Evolutionary conservation across 306 rosid species (phyloP), one percentile per base, ranked within the genome.

Genomic region (Quercus engelmannii): DNA sequence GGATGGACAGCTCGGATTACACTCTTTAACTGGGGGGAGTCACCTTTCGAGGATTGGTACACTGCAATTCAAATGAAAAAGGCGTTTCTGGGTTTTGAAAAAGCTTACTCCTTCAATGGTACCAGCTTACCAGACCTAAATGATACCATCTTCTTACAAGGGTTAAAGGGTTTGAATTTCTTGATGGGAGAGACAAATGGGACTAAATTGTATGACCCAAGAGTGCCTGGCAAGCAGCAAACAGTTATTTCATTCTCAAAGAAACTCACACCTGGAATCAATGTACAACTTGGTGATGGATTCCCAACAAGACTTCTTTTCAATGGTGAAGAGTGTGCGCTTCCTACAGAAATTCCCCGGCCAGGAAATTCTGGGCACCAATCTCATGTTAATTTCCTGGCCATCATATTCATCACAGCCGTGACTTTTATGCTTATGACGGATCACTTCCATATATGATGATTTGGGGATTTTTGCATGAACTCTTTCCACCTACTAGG

Each of bases 1-100:
- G 97, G 97, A 12, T 94, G 98, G 98, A 89, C 97, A 0, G 97
- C 98, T 0, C 88, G 97, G 81, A 85, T 94, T 18, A 92, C 98
- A 0, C 78, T 94, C 15, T 92, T 94, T 87, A 94, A 94, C 65
- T 94, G 98, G 98, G 82, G 69, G 1, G 62, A 77, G 0, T 52
- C 7, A 6, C 1, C 84, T 0, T 91, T 92, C 19, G 90, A 91
- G 2, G 94, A 94, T 61, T 94, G 97, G 98, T 94, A 89, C 81
- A 19, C 93, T 0, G 98, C 94, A 0, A 0, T 91, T 11, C 74
- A 87, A 74, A 76, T 94, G 70, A 75, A 84, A 5, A 86, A 75
- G 69, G 84, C 91, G 41, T 90, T 69, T 3, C 54, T 26, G 0
- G 92, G 87, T 31, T 92, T 79, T 18, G 85, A 91, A 1, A 82